These are phyloP conservation scores for Chytridium lagenaria DNA, from an alignment of 371 early-diverging fungal species.

Conservation along the genomic window DNA sequence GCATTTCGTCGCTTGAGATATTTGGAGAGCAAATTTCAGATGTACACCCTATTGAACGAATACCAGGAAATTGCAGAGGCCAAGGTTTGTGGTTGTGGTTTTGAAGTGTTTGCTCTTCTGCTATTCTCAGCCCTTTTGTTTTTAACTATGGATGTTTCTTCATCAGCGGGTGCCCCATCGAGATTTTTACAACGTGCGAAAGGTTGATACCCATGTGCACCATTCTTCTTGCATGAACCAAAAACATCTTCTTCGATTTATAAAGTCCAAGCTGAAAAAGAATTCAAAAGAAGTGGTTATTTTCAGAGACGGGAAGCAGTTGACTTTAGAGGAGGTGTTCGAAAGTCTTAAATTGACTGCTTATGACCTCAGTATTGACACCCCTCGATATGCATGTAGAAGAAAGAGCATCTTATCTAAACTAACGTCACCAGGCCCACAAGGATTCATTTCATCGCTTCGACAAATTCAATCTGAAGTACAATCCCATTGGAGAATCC, in stretches of 20 bases:
- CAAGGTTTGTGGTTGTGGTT: constrained; percentile 60
- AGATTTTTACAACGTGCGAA: constrained; percentile 98
- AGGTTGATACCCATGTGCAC: constrained; percentile 99
- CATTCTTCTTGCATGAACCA: constrained; percentile 98
- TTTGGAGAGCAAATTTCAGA: constrained; percentile 93
- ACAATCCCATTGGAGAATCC: constrained; percentile 89
- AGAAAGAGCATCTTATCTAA: not conserved
- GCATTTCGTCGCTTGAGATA: constrained; percentile 93
- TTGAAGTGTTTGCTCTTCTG: constrained; percentile 15
- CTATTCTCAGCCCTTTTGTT: not conserved
- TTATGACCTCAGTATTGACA: constrained; percentile 96
- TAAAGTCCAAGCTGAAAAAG: constrained; percentile 94
- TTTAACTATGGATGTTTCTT: not conserved
- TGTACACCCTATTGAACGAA: constrained; percentile 91
- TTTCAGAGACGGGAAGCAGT: constrained; percentile 53
- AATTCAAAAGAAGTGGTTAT: constrained; percentile 70
- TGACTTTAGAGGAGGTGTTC: constrained; percentile 78
- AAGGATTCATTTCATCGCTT: constrained; percentile 84
- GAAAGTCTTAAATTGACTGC: constrained; percentile 93
- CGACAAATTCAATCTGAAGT: constrained; percentile 98
- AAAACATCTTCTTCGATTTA: constrained; percentile 97
- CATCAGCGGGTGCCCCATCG: constrained; percentile 84
- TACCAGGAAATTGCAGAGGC: constrained; percentile 94
- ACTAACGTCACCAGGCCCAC: constrained; percentile 50
- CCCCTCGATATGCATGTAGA: constrained; percentile 95